Conservation (phyloP, 164 flowering plant genomes). For the Umbilicus rupestris region DNA sequence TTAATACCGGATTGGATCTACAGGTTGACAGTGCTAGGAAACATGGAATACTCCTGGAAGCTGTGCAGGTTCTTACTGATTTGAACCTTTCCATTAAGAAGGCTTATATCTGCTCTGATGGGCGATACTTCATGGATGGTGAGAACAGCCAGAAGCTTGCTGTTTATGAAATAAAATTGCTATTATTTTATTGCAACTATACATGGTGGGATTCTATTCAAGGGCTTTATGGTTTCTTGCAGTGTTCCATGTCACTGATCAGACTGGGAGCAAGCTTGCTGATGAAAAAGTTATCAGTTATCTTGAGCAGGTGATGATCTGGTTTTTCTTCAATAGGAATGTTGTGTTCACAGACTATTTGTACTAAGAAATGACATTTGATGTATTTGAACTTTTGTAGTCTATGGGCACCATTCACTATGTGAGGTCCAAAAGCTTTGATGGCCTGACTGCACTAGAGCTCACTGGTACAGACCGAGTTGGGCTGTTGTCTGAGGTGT, state of each 20-base stretch:
- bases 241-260: conserved; percentile 93
- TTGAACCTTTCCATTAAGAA: conserved; percentile 29
- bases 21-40: conserved; percentile 62
- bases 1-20: background rate
- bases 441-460: conserved; percentile 52
- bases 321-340: background rate
- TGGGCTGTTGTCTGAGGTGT: conserved; percentile 49
- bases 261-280: conserved; percentile 65
- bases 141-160: background rate
- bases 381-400: conserved; percentile 25
- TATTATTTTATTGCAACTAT: background rate
- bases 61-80: conserved; percentile 47
- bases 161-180: background rate
- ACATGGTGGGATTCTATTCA: background rate
- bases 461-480: conserved; percentile 44
- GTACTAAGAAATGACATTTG: background rate
- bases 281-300: conserved; percentile 63
- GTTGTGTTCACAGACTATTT: background rate
- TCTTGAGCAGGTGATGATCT: conserved; percentile 63
- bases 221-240: conserved; percentile 14
- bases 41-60: conserved; percentile 54
- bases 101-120: conserved; percentile 54
- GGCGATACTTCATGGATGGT: conserved; percentile 69
- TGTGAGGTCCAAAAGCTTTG: conserved; percentile 20
- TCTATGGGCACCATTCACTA: conserved; percentile 48